Conservation (phyloP, 116 monocot genomes). For the Thalassia testudinum region DNA sequence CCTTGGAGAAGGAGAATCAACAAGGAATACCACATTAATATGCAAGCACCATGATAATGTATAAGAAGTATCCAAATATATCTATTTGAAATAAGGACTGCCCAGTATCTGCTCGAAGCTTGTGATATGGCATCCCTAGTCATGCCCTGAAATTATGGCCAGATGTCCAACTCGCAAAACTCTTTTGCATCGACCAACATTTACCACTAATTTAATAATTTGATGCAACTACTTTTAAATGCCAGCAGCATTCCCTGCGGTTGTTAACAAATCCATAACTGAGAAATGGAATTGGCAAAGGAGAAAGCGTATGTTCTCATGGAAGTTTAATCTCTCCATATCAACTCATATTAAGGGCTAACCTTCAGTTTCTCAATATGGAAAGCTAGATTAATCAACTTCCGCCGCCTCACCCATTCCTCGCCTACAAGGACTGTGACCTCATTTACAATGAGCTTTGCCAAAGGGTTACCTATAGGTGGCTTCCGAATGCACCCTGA, state of each 20-base stretch:
- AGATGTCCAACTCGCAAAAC: constrained; percentile 27
- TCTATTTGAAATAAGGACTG: too few species aligned
- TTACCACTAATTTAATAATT: constrained; percentile 23
- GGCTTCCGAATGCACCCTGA: constrained; percentile 21
- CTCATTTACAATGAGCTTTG: constrained; percentile 9
- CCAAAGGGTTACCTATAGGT: constrained; percentile 5
- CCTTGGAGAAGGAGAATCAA: too few species aligned
- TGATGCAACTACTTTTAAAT: neutral
- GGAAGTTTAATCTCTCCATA: too few species aligned
- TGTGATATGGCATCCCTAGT: constrained; percentile 47
- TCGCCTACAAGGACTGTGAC: constrained; percentile 25
- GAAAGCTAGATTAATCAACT: constrained; percentile 39
- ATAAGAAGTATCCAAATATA: too few species aligned
- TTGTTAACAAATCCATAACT: too few species aligned
- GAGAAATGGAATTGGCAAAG: too few species aligned
- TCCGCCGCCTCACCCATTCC: constrained; percentile 38
- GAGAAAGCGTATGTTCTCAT: too few species aligned
- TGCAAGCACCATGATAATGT: too few species aligned
- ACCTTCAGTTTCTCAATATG: constrained; percentile 61
- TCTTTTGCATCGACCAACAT: constrained; percentile 2
- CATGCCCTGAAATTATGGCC: constrained; percentile 30
- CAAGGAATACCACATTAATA: too few species aligned
- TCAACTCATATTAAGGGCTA: neutral
- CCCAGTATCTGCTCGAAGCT: too few species aligned
- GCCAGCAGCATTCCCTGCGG: constrained; percentile 3